Base-by-base conservation (phyloP, 768 basidiomycete genomes). In the Mycena vitilis region DNA sequence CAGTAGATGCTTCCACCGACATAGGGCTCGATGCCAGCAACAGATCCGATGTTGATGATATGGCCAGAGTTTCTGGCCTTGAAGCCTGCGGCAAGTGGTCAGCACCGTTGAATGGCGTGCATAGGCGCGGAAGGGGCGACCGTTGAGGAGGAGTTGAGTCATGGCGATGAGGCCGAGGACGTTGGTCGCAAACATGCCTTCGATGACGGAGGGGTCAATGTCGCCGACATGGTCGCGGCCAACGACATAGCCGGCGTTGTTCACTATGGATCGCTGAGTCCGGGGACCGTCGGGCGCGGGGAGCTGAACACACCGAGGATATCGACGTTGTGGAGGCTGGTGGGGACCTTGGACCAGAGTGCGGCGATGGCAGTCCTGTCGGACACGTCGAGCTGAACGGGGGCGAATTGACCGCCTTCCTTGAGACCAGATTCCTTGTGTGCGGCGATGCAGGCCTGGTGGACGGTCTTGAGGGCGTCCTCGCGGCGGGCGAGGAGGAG, bases 1-100 rank as follows among this genome's bases (percentile, higher is more conserved):
- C 91, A 94, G 80, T 98, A 99, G 73, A 98, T 93, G 70, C 91
- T 87, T 10, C 96, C 98, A 36, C 96, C 96, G 15, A 90, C 88
- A 75, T 99, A 99, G 6, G 97, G 78, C 75, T 96, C 95, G 11
- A 86, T 82, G 56, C 93, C 96, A 15, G 98, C 96, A 65, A 99
- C 88, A 13, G 95, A 97, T 10, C 98, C 96, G 57, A 99, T 83
- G 79, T 98, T 97, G 82, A 99, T 98, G 73, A 99, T 83, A 81
- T 96, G 95, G 0, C 95, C 94, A 5, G 88, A 81, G 74, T 91
- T 88, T 76, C 86, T 90, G 61, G 81, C 85, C 77, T 92, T 95
- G 83, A 95, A 95, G 66, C 92, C 93, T 94, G 73, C 16, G 60
- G 37, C 22, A 30, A 51, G 30, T 15, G 23, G 36, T 69, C 11